Evolutionary conservation across 2,329 filamentous ascomycete species (phyloP).

Genomic region (Knufia petricola): DNA sequence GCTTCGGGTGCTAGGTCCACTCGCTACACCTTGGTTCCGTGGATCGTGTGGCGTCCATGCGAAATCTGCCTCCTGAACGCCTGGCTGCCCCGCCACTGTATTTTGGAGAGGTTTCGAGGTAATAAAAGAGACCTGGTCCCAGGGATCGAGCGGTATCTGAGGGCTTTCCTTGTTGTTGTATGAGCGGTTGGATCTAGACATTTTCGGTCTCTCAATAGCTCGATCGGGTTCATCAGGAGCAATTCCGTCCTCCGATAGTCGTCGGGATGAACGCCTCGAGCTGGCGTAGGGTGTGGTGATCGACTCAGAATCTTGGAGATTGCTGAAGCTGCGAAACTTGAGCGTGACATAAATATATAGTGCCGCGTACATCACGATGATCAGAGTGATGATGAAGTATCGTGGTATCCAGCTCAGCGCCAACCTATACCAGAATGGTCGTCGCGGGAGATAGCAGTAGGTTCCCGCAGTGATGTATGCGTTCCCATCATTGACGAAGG

Average conservation of each 20-base stretch:
- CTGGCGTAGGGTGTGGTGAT: neutral
- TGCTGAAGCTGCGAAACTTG: conserved; percentile 32
- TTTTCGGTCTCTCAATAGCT: neutral
- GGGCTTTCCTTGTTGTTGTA: neutral
- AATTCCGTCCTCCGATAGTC: neutral
- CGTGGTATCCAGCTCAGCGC: conserved; percentile 64
- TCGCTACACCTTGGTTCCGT: neutral
- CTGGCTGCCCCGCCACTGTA: neutral
- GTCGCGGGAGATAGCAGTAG: conserved; percentile 60
- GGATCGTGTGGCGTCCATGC: neutral
- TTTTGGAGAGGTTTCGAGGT: conserved; percentile 11
- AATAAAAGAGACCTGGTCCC: conserved; percentile 21
- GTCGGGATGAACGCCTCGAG: conserved; percentile 1
- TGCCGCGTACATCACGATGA: conserved; percentile 55
- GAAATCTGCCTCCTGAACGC: conserved; percentile 8
- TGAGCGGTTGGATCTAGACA: neutral
- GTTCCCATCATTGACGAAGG: conserved; percentile 46
- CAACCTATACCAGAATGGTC: conserved; percentile 59
- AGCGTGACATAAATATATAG: conserved; percentile 60
- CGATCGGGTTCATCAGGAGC: neutral
- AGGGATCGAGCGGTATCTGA: conserved; percentile 10
- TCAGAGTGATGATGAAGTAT: conserved; percentile 56
- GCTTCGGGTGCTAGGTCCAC: neutral
- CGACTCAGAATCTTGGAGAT: conserved; percentile 10
- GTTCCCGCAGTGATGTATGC: conserved; percentile 55